These are phyloP conservation scores for Raphanus raphanistrum DNA, from an alignment of 345 rosid genomes.

Conservation along the genomic window DNA sequence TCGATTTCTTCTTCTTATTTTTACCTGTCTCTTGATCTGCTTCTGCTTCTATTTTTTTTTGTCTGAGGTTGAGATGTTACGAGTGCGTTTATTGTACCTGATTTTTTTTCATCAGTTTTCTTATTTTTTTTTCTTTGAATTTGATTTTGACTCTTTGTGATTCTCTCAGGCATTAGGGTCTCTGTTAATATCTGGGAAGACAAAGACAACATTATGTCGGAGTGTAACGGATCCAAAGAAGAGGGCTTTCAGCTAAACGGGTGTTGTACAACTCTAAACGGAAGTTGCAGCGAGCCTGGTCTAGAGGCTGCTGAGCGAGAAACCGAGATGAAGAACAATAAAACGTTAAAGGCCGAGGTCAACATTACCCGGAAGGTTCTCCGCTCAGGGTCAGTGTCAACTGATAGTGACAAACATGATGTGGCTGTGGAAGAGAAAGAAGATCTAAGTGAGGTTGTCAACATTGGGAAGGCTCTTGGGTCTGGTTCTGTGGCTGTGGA, in stretches of 20 bases:
- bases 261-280: conserved; percentile 9
- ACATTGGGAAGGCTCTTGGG: not conserved
- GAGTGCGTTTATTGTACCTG: conserved; percentile 8
- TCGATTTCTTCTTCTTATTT: not conserved
- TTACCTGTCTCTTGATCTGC: not conserved
- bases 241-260: conserved; percentile 32
- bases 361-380: conserved; percentile 47
- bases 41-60: not conserved
- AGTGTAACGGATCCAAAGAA: conserved; percentile 15
- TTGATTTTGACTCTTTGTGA: conserved; percentile 10
- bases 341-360: conserved; percentile 20
- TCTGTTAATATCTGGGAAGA: conserved; percentile 12
- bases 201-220: conserved; percentile 29
- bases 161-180: not conserved
- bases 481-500: not conserved
- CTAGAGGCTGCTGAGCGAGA: conserved; percentile 13
- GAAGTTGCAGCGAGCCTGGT: conserved; percentile 22
- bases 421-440: not conserved
- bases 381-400: conserved; percentile 43
- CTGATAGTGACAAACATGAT: not conserved
- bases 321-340: conserved; percentile 37
- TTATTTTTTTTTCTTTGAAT: not conserved
- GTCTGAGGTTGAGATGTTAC: not conserved
- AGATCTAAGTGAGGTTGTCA: not conserved
- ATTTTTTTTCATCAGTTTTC: not conserved